phyloP scores from a whole-genome alignment of 129 eudicot genomes.

The Gnaphalium uliginosum region DNA sequence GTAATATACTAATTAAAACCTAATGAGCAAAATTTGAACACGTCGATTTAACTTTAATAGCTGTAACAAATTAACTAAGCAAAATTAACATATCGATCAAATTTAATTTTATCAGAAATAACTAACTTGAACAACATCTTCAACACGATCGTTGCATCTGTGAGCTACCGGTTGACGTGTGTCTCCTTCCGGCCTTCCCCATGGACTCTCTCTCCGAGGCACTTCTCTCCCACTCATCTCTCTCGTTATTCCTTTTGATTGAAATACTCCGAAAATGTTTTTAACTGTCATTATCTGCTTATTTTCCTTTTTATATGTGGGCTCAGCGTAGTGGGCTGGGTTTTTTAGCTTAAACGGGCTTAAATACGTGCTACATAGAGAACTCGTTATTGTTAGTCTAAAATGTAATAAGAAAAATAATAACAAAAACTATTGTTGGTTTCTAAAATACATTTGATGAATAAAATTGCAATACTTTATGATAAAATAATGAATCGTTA shows the following conservation, averaged over 20 bases:
- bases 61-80: not conserved
- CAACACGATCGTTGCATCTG: conserved; percentile 93
- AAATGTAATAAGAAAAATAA: too few relatives aligned
- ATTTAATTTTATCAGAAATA: too few relatives aligned
- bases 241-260: conserved; percentile 3
- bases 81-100: not conserved
- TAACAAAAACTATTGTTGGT: too few relatives aligned
- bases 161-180: conserved; percentile 75
- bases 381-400: too few relatives aligned
- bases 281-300: not conserved
- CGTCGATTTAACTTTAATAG: too few relatives aligned
- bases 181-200: conserved; percentile 82
- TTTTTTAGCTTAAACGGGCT: not conserved
- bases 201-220: conserved; percentile 92
- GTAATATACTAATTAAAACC: not conserved
- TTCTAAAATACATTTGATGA: too few relatives aligned
- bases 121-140: conserved; percentile 81
- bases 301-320: not conserved
- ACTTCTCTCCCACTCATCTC: conserved; percentile 75
- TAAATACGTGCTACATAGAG: too few relatives aligned
- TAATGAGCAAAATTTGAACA: not conserved
- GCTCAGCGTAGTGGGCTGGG: not conserved
- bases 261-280: not conserved
- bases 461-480: too few relatives aligned
- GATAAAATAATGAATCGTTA: too few relatives aligned